Conservation (phyloP, 106 monocot genomes). For the Cymbidium sinense region DNA sequence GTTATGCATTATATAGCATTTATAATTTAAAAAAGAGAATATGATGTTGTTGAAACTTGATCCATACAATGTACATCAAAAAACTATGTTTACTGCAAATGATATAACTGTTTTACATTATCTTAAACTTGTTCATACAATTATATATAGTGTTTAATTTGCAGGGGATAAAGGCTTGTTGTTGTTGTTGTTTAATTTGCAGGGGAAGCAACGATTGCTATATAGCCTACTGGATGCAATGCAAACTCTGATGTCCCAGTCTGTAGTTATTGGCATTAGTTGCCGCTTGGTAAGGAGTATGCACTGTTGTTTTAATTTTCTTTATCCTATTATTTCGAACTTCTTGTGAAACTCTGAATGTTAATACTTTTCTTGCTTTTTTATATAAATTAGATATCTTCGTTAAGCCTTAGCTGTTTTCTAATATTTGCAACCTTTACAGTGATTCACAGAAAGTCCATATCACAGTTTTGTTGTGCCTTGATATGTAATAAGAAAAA, state of each 20-base stretch:
- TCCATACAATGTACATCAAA: background rate
- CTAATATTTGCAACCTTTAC: background rate
- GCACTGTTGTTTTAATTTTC: conserved; percentile 4
- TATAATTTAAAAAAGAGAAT: background rate
- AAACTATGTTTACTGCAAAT: background rate
- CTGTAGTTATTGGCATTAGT: conserved; percentile 81
- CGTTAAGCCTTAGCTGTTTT: background rate
- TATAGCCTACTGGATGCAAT: conserved; percentile 95
- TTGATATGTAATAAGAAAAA: background rate
- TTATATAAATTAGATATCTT: background rate
- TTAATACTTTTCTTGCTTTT: background rate
- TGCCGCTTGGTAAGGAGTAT: conserved; percentile 67
- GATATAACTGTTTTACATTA: background rate
- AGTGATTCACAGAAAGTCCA: background rate
- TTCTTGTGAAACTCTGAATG: background rate
- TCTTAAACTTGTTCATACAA: background rate
- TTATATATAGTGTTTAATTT: conserved; percentile 12
- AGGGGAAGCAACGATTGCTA: conserved; percentile 94
- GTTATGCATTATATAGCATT: background rate
- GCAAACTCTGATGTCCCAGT: conserved; percentile 75
- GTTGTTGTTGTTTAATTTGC: conserved; percentile 18
- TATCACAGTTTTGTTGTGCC: background rate
- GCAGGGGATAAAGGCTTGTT: too few relatives aligned
- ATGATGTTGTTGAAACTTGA: background rate
- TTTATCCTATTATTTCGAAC: background rate